Evolutionary conservation across 192 early-diverging fungal genomes (phyloP), one percentile per base, ranked within the genome.

Genomic region (Geosiphon pyriformis): DNA sequence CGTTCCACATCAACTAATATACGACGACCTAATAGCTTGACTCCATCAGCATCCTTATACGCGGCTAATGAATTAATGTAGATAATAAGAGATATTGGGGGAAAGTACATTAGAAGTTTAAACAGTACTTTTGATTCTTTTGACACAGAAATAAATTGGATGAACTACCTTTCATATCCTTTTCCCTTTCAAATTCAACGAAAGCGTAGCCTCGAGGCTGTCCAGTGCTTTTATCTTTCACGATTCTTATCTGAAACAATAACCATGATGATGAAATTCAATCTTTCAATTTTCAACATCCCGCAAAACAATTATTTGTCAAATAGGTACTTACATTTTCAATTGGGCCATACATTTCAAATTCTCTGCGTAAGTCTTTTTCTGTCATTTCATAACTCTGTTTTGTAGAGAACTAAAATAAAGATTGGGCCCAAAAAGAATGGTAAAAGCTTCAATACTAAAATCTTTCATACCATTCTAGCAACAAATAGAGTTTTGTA

Each of bases 1-100:
- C 94, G 86, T 72, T 98, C 96, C 26, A 98, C 94, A 73, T 98
- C 96, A 1, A 96, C 93, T 22, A 96, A 74, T 23, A 96, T 78
- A 34, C 92, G 85, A 23, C 92, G 85, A 25, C 90, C 91, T 49
- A 90, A 77, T 23, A 98, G 82, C 68, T 92, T 92, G 58, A 89
- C 74, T 2, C 92, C 93, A 74, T 98, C 96, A 4, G 91, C 90
- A 68, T 90, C 89, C 59, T 90, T 89, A 71, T 89, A 92, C 4
- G 91, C 91, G 35, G 83, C 83, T 76, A 61, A 32, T 52, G 37
- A 35, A 47, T 48, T 48, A 10, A 22, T 0, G 26, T 0, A 3
- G n/a, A n/a, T n/a, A n/a, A n/a, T n/a, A n/a, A 32, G 23, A 22
- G 30, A 67, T 64, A 29, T 52, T 17, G n/a, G 20, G 26, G 1